phyloP scores from a whole-genome alignment of 345 rosid species.

The Firmiana major region DNA sequence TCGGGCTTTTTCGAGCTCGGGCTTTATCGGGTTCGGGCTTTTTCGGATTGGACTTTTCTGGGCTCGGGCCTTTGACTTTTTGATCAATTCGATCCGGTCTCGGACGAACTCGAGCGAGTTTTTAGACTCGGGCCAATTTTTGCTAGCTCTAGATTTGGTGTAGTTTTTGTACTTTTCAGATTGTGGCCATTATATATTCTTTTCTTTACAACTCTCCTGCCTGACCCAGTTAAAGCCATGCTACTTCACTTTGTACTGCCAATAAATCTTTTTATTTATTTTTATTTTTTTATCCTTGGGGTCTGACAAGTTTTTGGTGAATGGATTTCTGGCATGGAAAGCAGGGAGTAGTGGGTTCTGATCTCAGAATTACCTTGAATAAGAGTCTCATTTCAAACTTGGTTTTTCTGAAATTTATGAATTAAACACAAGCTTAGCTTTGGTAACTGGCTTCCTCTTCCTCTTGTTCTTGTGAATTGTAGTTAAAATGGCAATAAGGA shows the following conservation, averaged over 20 bases:
- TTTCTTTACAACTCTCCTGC: not conserved
- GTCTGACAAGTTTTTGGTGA: conserved; percentile 51
- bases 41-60: too few relatives aligned
- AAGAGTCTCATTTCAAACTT: conserved; percentile 24
- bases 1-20: too few relatives aligned
- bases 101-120: too few relatives aligned
- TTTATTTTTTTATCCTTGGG: conserved; percentile 14
- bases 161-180: conserved; percentile 33
- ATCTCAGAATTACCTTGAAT: conserved; percentile 31
- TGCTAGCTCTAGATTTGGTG: too few relatives aligned
- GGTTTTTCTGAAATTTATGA: conserved; percentile 4
- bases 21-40: too few relatives aligned
- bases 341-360: conserved; percentile 33
- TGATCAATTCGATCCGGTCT: too few relatives aligned
- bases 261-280: not conserved
- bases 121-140: too few relatives aligned
- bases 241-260: conserved; percentile 8
- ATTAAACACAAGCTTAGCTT: not conserved
- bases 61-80: too few relatives aligned
- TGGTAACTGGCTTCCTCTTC: conserved; percentile 18
- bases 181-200: conserved; percentile 28
- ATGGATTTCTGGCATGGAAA: conserved; percentile 50
- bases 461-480: conserved; percentile 26
- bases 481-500: conserved; percentile 26
- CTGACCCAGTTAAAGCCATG: not conserved